Conservation (phyloP, 148 eudicot species). For the Polygonum aviculare region DNA sequence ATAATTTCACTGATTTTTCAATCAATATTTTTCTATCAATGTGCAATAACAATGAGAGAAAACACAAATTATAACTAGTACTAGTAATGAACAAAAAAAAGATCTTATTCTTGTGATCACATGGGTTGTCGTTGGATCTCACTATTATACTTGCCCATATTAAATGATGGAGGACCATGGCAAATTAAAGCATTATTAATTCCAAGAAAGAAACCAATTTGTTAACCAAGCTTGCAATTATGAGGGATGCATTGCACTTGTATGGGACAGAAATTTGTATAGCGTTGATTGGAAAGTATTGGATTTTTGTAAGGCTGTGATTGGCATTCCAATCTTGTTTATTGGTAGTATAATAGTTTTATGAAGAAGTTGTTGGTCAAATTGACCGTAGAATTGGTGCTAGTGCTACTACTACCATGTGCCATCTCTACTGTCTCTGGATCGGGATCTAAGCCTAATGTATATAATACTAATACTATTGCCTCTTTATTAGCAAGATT, state of each 20-base stretch:
- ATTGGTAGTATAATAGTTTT: not conserved
- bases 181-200: not conserved
- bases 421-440: not conserved
- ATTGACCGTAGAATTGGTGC: not conserved
- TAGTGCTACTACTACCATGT: not conserved
- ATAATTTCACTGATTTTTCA: not conserved
- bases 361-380: slow-evolving; percentile 4
- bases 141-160: not conserved
- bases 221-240: not conserved
- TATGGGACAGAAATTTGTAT: not conserved
- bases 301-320: not conserved
- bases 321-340: not conserved
- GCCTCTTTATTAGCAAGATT: too few relatives aligned
- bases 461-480: not conserved
- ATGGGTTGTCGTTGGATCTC: slow-evolving; percentile 51
- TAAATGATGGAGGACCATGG: not conserved
- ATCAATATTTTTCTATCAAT: not conserved
- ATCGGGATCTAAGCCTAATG: slow-evolving; percentile 4
- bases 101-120: slow-evolving; percentile 22
- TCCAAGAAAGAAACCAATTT: not conserved
- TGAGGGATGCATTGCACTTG: not conserved
- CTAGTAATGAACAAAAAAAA: not conserved
- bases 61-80: not conserved
- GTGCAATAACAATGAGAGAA: not conserved
- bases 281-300: not conserved